Evolutionary conservation across 2,329 filamentous ascomycete species (phyloP), one percentile per base, ranked within the genome.

Genomic region (Cladobotryum mycophilum): DNA sequence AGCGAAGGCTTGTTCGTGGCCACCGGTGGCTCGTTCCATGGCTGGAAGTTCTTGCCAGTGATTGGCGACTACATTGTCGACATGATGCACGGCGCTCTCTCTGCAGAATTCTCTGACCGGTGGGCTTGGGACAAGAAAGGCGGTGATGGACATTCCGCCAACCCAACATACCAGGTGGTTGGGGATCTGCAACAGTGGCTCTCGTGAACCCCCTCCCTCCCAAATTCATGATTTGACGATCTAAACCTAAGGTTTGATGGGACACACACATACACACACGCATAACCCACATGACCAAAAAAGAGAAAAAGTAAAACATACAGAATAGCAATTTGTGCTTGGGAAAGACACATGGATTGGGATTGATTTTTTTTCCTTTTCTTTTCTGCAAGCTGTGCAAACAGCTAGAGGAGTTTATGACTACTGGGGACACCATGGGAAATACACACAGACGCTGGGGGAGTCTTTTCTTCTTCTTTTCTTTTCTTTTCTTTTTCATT

Each of bases 1-100:
- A 80, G 55, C 52, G 58, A 61, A 37, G 79, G 79, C 52, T 64
- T 86, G 13, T 84, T 77, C 62, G 62, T 86, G 20, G 82, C 81
- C 0, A 78, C 77, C 0, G 81, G 79, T 12, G 82, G 82, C 1
- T 84, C 80, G 12, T 82, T 84, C 55, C 82, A 85, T 60, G 76
- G 77, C 30, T 84, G 78, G 75, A 85, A 85, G 62, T 84, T 85
- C 59, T 67, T 85, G 22, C 81, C 81, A 1, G 77, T 76, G 20
- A 77, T 83, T 55, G 81, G 82, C 3, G 75, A 78, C 52, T 85
- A 85, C 62, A 70, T 81, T 51, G 67, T 71, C 30, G 71, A 79
- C 56, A 70, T 76, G 67, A 61, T 76, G 60, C 61, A 72, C 47
- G 71, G 68, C 49, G 63, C 60, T 48, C 65, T 76, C 33, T 63